phyloP scores from a whole-genome alignment of 2,329 filamentous ascomycete genomes.

The Akanthomyces lecanii region DNA sequence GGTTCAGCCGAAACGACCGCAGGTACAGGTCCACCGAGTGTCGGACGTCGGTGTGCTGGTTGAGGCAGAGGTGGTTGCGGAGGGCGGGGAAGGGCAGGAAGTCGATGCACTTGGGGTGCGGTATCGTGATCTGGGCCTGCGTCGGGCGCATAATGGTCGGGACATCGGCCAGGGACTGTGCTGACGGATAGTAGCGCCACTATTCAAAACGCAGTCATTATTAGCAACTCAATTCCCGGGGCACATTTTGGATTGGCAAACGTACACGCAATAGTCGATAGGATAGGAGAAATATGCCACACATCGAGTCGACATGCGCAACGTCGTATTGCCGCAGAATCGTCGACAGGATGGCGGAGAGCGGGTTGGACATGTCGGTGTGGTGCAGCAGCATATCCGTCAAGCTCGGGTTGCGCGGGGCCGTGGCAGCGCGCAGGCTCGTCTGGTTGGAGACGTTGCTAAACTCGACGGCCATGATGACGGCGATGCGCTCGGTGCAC shows the following conservation, averaged over 20 bases:
- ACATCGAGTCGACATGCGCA: conserved; percentile 23
- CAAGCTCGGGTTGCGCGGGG: conserved; percentile 24
- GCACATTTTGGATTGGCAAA: background rate
- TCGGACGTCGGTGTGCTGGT: conserved; percentile 10
- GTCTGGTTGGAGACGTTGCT: conserved; percentile 23
- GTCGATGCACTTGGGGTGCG: conserved; percentile 19
- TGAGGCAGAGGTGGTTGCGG: conserved; percentile 19
- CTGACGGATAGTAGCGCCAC: conserved; percentile 18
- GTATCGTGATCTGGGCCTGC: conserved; percentile 11
- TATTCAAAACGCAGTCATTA: background rate
- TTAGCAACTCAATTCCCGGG: too few species aligned
- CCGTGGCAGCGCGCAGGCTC: conserved; percentile 18
- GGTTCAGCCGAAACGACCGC: conserved; percentile 16
- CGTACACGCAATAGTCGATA: conserved; percentile 25
- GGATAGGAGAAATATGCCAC: conserved; percentile 24
- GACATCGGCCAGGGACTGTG: conserved; percentile 14
- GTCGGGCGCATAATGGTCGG: conserved; percentile 18
- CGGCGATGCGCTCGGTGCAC: conserved; percentile 25
- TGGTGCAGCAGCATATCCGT: conserved; percentile 24
- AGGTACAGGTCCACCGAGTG: conserved; percentile 19
- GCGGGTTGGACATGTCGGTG: conserved; percentile 22
- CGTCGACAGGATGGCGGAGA: conserved; percentile 22
- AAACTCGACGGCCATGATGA: conserved; percentile 25
- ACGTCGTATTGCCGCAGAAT: conserved; percentile 25
- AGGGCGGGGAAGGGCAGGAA: conserved; percentile 19